Percentiles rank a stretch among this genome's conserved stretches.
phyloP scores from a whole-genome alignment of 192 early-diverging fungal genomes.

The Podila epigama region DNA sequence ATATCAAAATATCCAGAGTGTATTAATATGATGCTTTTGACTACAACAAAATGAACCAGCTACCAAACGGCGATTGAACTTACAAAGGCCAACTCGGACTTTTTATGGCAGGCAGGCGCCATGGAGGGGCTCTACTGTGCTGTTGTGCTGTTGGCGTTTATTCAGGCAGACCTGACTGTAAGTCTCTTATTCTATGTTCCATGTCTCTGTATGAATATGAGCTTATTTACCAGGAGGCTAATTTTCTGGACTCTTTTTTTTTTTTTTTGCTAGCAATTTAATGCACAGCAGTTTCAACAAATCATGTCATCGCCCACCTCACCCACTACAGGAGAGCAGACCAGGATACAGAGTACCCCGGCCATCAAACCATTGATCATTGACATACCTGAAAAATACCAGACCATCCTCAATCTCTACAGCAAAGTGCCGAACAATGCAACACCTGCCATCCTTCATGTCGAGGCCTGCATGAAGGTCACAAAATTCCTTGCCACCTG shows the following conservation, averaged over 20 bases:
- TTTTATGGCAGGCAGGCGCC: slow-evolving; percentile 77
- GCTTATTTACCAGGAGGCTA: no score
- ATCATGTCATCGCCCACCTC: slow-evolving; percentile 34
- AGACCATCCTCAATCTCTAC: slow-evolving; percentile 71
- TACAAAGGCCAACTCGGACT: slow-evolving; percentile 72
- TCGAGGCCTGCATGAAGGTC: slow-evolving; percentile 71
- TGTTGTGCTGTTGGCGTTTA: slow-evolving; percentile 61
- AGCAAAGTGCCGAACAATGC: slow-evolving; percentile 58
- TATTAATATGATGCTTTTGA: neutral
- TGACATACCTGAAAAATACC: slow-evolving; percentile 74
- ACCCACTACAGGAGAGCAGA: slow-evolving; percentile 25
- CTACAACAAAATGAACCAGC: slow-evolving; percentile 29
- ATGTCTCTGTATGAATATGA: no score
- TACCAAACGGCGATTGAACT: slow-evolving; percentile 72
- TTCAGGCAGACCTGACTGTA: slow-evolving; percentile 71
- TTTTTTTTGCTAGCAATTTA: slow-evolving; percentile 20
- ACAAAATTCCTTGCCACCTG: slow-evolving; percentile 66
- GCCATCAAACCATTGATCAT: slow-evolving; percentile 46
- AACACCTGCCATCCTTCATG: slow-evolving; percentile 66
- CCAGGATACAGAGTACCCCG: slow-evolving; percentile 20
- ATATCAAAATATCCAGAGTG: neutral
- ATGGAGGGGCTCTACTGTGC: slow-evolving; percentile 75
- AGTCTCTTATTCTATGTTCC: neutral
- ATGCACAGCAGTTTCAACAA: slow-evolving; percentile 30
- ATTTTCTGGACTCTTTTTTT: no score